Percentiles rank a stretch among this genome's conserved stretches.
phyloP scores from a whole-genome alignment of 306 rosid genomes.

The Cucumis melo region DNA sequence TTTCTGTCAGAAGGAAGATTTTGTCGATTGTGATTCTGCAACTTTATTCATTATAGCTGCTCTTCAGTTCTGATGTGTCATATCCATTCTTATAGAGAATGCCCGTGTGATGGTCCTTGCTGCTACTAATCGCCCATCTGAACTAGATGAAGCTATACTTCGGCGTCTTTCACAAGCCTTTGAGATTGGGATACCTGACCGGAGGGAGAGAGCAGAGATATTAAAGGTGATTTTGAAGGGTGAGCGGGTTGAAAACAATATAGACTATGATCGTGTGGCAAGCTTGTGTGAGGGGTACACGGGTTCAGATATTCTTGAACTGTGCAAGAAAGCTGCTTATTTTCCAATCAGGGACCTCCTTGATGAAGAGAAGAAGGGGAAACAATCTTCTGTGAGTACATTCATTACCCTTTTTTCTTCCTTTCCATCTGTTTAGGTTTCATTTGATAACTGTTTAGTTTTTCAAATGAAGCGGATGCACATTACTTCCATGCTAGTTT shows the following conservation, averaged over 20 bases:
- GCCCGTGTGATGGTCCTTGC: constrained; percentile 97
- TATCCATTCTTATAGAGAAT: constrained; percentile 30
- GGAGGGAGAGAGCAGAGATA: constrained; percentile 69
- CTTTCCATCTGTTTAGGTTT: not conserved
- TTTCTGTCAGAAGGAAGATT: not conserved
- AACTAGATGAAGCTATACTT: constrained; percentile 97
- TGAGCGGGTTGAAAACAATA: constrained; percentile 45
- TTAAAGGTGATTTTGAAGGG: constrained; percentile 70
- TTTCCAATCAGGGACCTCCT: constrained; percentile 75
- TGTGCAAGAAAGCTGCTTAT: constrained; percentile 98
- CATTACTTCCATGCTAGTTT: too few species aligned
- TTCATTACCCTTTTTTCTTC: not conserved
- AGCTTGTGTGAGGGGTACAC: constrained; percentile 70
- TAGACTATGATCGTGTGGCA: constrained; percentile 47
- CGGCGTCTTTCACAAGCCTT: constrained; percentile 98
- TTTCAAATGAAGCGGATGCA: too few species aligned
- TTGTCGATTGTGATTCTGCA: not conserved
- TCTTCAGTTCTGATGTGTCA: not conserved
- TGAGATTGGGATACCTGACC: constrained; percentile 79
- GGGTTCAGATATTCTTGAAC: constrained; percentile 90
- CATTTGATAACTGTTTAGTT: too few species aligned
- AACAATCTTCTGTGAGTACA: constrained; percentile 50
- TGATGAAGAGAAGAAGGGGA: constrained; percentile 62
- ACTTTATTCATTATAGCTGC: not conserved
- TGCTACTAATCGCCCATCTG: constrained; percentile 97